These are phyloP conservation scores for Thymus quinquecostatus DNA, from an alignment of 257 asterid genomes.

Conservation along the genomic window DNA sequence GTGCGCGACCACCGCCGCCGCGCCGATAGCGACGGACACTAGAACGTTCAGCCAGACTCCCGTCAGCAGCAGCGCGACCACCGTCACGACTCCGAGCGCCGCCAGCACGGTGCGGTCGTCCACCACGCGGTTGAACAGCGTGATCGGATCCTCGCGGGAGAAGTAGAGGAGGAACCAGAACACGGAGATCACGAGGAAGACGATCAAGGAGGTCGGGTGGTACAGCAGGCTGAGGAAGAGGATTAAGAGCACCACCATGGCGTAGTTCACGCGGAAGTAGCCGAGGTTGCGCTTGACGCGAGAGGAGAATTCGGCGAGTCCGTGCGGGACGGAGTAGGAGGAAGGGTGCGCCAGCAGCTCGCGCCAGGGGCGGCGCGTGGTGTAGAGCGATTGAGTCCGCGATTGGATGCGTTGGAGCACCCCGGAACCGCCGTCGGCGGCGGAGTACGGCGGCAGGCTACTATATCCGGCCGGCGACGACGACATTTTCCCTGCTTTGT, in stretches of 20 bases:
- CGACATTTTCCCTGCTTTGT: not conserved
- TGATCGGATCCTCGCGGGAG: conserved; percentile 64
- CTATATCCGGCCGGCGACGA: conserved; percentile 42
- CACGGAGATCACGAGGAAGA: conserved; percentile 46
- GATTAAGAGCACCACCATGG: conserved; percentile 41
- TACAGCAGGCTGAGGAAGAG: conserved; percentile 66
- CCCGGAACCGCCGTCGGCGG: conserved; percentile 31
- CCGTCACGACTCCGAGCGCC: conserved; percentile 50
- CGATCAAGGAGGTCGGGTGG: conserved; percentile 73
- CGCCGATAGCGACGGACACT: conserved; percentile 51
- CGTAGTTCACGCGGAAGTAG: conserved; percentile 74
- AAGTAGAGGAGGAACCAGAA: conserved; percentile 63
- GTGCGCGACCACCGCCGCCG: conserved; percentile 50
- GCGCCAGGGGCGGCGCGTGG: conserved; percentile 75
- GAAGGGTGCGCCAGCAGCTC: conserved; percentile 68
- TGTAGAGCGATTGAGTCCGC: conserved; percentile 43
- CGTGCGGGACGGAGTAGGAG: conserved; percentile 55
- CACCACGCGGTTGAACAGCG: conserved; percentile 55
- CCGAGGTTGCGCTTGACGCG: conserved; percentile 56
- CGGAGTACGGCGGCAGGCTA: conserved; percentile 39
- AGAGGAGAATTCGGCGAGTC: conserved; percentile 44
- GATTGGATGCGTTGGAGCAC: conserved; percentile 45
- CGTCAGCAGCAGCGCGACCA: conserved; percentile 54
- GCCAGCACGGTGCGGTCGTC: conserved; percentile 59
- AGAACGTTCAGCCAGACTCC: conserved; percentile 69